phyloP scores from a whole-genome alignment of 768 basidiomycete species.

The Suillus lakei region DNA sequence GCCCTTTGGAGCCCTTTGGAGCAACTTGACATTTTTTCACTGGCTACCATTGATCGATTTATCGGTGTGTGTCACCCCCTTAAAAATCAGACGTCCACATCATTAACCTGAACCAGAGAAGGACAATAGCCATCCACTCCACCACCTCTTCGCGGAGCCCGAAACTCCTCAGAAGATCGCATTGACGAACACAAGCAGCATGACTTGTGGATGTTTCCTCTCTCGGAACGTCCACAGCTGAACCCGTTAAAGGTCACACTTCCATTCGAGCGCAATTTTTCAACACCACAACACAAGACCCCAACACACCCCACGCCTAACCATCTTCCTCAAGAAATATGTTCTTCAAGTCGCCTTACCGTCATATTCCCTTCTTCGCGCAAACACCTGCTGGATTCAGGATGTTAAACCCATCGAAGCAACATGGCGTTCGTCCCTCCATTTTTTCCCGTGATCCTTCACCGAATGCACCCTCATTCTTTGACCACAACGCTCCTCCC shows the following conservation, averaged over 20 bases:
- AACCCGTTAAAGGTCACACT: background rate
- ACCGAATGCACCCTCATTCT: conserved; percentile 5
- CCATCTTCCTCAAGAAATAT: conserved; percentile 14
- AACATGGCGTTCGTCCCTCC: conserved; percentile 17
- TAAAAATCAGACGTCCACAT: conserved; percentile 2
- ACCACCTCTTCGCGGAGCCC: background rate
- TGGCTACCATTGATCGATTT: background rate
- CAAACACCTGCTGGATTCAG: conserved; percentile 33
- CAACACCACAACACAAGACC: background rate
- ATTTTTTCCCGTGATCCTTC: conserved; percentile 14
- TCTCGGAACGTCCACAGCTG: background rate
- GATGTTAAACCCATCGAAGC: conserved; percentile 17
- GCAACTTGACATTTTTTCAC: background rate
- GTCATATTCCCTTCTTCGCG: conserved; percentile 17
- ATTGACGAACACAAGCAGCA: background rate
- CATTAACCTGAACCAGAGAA: conserved; percentile 14
- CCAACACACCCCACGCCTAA: background rate
- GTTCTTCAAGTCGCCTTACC: conserved; percentile 19
- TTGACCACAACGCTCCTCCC: conserved; percentile 17
- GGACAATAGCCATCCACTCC: background rate
- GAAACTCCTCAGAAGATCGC: background rate
- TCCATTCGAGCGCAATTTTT: background rate
- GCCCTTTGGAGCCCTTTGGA: background rate
- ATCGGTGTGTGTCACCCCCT: background rate
- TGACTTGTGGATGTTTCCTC: background rate